These are phyloP conservation scores for Russula brevipes DNA, from an alignment of 768 basidiomycete species.

Conservation along the genomic window DNA sequence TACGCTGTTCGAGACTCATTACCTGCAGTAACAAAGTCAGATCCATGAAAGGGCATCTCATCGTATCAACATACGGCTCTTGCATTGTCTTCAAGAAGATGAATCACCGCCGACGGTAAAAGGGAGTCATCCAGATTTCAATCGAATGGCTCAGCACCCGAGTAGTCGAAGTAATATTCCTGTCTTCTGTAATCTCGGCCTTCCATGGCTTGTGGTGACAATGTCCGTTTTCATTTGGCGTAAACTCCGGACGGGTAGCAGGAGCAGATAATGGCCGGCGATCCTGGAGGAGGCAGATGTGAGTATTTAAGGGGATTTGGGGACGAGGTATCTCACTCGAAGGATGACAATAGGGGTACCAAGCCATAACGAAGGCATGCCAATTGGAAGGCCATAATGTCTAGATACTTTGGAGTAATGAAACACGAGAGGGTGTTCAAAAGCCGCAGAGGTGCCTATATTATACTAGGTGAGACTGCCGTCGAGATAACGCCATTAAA, in stretches of 20 bases:
- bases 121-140: conserved; percentile 22
- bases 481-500: not conserved
- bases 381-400: conserved; percentile 41
- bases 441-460: not conserved
- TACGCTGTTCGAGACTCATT: conserved; percentile 16
- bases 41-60: not conserved
- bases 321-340: conserved; percentile 22
- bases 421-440: not conserved
- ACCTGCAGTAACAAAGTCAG: conserved; percentile 3
- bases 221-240: not conserved
- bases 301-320: not conserved
- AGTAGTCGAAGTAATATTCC: conserved; percentile 1
- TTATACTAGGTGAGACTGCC: not conserved
- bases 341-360: conserved; percentile 41
- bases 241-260: not conserved
- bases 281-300: conserved; percentile 1
- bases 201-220: conserved; percentile 73
- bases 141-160: conserved; percentile 10
- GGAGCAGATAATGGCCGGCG: conserved; percentile 5
- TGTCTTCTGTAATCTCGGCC: conserved; percentile 36
- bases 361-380: conserved; percentile 42
- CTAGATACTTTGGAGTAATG: conserved; percentile 47
- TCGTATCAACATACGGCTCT: conserved; percentile 8
- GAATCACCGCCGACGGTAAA: conserved; percentile 14
- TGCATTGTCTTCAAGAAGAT: conserved; percentile 17